Evolutionary conservation across 1,139 yeast genomes (phyloP), one percentile per base, ranked within the genome.

Genomic region (Torulaspora globosa): DNA sequence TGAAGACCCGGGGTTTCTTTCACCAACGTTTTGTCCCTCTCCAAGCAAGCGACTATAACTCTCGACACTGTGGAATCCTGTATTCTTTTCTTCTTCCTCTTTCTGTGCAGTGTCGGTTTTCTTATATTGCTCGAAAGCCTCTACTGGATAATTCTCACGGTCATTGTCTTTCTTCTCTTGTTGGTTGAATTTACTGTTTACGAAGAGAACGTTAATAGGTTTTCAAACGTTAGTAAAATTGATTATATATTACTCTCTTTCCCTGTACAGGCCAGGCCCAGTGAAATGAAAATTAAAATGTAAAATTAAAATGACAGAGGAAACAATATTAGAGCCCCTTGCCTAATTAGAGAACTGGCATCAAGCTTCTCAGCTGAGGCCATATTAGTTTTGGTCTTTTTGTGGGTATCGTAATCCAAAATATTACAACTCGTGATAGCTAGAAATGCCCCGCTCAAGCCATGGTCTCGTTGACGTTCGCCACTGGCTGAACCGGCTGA

Each of bases 211-310:
- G 12, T 31, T 26, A 19, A 32, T 28, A 21, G 29, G 37, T 30
- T 37, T 26, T 44, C 41, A 40, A 45, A 36, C 42, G 48, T 45
- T 45, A 45, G 48, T 45, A 45, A 41, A 36, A 28, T 32, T 44
- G 24, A 37, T 45, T 45, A 45, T 38, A 45, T 45, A 45, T 36
- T 32, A 43, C 19, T 43, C 34, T 38, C 18, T 38, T 36, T 34
- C 33, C 26, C 30, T 33, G 21, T 34, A 19, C 24, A 30, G 31
- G 23, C 29, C 18, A 14, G 44, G 39, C 24, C 10, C 15, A 19
- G 23, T 24, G 33, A 39, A 23, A 38, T 27, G 41, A 38, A 38
- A 30, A 38, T 38, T 38, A 21, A 31, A 7, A 15, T 21, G 42
- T 29, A 28, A 26, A 28, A 23, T 24, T 18, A 29, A 30, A 30